Percentiles rank a stretch among this genome's conserved stretches.
Conservation (phyloP, 169 alveolate species). For the Cryptosporidium bovis region DNA sequence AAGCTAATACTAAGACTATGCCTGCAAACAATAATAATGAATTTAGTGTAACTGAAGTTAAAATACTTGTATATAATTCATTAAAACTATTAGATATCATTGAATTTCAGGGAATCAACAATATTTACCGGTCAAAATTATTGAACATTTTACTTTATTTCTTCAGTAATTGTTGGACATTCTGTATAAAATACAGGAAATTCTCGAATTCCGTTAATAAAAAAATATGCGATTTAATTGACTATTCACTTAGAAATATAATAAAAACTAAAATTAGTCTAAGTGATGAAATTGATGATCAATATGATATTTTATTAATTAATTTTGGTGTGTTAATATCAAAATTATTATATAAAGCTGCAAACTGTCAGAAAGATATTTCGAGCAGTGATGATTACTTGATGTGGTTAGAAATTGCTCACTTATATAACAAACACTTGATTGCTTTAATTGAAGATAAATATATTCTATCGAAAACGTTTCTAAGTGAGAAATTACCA, state of each 20-base stretch:
- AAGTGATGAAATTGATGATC: not conserved
- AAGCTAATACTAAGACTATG: not conserved
- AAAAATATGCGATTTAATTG: too few relatives aligned
- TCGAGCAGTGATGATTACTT: not conserved
- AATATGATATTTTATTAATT: not conserved
- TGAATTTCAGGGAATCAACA: not conserved
- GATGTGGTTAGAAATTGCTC: slow-evolving; percentile 17
- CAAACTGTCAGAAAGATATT: not conserved
- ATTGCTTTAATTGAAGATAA: slow-evolving; percentile 23
- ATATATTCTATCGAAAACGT: slow-evolving; percentile 15
- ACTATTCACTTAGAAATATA: too few relatives aligned
- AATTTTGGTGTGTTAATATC: slow-evolving; percentile 43
- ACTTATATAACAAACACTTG: slow-evolving; percentile 8
- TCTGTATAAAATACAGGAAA: not conserved
- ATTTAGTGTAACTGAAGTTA: not conserved
- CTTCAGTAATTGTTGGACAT: slow-evolving; percentile 21
- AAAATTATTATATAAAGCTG: slow-evolving; percentile 22
- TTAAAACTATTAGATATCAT: slow-evolving; percentile 1
- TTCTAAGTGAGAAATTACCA: not conserved
- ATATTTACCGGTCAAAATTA: not conserved
- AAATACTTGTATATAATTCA: not conserved
- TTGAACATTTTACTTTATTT: not conserved
- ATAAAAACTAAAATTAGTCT: too few relatives aligned
- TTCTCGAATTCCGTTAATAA: too few relatives aligned
- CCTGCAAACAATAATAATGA: not conserved